A percentile compares a stretch with the other conserved stretches of the same genome.
Evolutionary conservation across 768 basidiomycete genomes (phyloP).

Genomic region (Suillus subluteus): DNA sequence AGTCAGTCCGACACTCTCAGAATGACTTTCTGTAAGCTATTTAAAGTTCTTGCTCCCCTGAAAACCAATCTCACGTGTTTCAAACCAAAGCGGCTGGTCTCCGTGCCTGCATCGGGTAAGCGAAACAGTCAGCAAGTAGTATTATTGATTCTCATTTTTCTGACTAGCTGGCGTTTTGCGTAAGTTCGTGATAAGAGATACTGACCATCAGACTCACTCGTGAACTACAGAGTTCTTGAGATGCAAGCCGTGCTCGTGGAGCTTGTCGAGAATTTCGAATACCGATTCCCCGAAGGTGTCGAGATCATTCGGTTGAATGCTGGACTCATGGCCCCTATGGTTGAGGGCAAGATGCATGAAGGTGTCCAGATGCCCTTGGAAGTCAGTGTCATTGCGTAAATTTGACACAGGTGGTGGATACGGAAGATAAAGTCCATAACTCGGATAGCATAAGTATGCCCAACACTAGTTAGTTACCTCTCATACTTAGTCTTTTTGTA

Average conservation of each 20-base stretch:
- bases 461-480: background rate
- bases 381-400: slow-evolving; percentile 23
- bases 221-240: slow-evolving; percentile 32
- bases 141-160: background rate
- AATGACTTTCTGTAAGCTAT: slow-evolving; percentile 19
- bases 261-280: slow-evolving; percentile 40
- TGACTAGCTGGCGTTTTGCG: slow-evolving; percentile 18
- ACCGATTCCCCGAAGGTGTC: slow-evolving; percentile 34
- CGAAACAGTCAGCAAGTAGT: background rate
- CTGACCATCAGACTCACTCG: background rate
- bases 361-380: slow-evolving; percentile 40
- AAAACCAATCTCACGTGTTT: background rate
- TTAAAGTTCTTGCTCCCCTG: background rate
- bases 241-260: slow-evolving; percentile 38
- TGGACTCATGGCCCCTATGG: slow-evolving; percentile 38
- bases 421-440: background rate
- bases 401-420: background rate
- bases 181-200: slow-evolving; percentile 8
- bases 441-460: background rate
- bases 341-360: slow-evolving; percentile 28
- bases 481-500: background rate
- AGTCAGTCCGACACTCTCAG: slow-evolving; percentile 1
- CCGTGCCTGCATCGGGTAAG: slow-evolving; percentile 18
- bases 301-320: slow-evolving; percentile 35
- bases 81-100: slow-evolving; percentile 13